Conservation (phyloP, 768 basidiomycete genomes). For the Hydnomerulius pinastri region DNA sequence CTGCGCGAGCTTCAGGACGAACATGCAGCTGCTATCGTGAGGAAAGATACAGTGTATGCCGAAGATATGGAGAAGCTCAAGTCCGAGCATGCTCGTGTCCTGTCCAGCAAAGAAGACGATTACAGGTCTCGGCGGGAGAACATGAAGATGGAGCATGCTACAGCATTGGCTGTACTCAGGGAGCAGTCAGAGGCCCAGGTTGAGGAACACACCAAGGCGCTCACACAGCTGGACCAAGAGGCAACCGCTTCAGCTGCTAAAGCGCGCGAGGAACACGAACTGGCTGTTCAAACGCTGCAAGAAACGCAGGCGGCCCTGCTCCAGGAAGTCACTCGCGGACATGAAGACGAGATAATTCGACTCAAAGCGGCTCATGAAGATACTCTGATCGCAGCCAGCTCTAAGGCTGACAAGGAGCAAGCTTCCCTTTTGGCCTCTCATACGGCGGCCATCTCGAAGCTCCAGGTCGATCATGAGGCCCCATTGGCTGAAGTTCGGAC, state of each 20-base stretch:
- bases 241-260: constrained; percentile 36
- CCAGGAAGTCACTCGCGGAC: constrained; percentile 53
- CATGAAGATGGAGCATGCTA: constrained; percentile 38
- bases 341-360: constrained; percentile 54
- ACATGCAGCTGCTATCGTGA: constrained; percentile 62
- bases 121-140: constrained; percentile 41
- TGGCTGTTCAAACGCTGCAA: constrained; percentile 45
- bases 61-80: constrained; percentile 69
- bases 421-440: constrained; percentile 41
- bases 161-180: constrained; percentile 29
- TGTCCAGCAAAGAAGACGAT: constrained; percentile 62
- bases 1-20: constrained; percentile 72
- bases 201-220: constrained; percentile 61
- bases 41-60: constrained; percentile 64
- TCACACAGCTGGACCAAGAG: constrained; percentile 53
- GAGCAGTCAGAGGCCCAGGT: constrained; percentile 46
- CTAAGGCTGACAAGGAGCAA: constrained; percentile 39
- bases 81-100: constrained; percentile 56
- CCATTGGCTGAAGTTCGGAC: constrained; percentile 44
- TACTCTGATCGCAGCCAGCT: constrained; percentile 33
- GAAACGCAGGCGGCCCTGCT: constrained; percentile 59
- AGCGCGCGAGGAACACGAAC: constrained; percentile 50
- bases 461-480: constrained; percentile 51
- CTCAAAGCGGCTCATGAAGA: constrained; percentile 51
- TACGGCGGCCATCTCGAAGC: constrained; percentile 38